Evolutionary conservation across 805 yeast species (phyloP).

Genomic region (Phaffomyces opuntiae): DNA sequence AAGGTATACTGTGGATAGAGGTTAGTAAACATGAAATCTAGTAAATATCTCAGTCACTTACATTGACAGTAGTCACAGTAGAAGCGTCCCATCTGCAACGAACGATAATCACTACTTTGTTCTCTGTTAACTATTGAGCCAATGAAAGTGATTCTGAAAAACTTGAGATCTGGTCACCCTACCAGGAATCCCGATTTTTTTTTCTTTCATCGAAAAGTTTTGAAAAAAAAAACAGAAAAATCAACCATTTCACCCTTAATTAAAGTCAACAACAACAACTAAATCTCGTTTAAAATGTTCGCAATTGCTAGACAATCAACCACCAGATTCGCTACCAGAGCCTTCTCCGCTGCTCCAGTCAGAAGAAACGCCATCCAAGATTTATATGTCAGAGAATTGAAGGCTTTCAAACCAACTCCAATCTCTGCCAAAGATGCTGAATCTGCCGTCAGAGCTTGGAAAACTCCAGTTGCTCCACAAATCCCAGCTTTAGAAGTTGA

Average conservation of each 20-base stretch:
- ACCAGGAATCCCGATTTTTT: not conserved
- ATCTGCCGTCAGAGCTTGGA: conserved; percentile 76
- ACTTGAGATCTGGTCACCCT: no score
- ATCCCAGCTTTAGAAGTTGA: conserved; percentile 66
- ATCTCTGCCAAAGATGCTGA: conserved; percentile 68
- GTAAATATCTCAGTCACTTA: conserved; percentile 13
- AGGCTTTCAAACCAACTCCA: conserved; percentile 81
- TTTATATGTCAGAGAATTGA: conserved; percentile 79
- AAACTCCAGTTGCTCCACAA: conserved; percentile 70
- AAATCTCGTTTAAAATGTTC: conserved; percentile 13
- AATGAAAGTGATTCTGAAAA: not conserved
- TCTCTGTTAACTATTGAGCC: not conserved
- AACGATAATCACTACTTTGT: no score
- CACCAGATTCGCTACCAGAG: conserved; percentile 25
- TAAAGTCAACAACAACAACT: not conserved
- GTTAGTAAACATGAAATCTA: conserved; percentile 1
- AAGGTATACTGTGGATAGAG: conserved; percentile 40
- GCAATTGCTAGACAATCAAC: conserved; percentile 18
- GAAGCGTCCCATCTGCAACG: conserved; percentile 51
- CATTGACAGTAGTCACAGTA: conserved; percentile 81
- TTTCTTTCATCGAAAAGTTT: not conserved
- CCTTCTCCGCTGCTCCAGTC: conserved; percentile 29
- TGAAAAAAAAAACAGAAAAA: not conserved
- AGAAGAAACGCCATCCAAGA: conserved; percentile 64
- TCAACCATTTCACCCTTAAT: conserved; percentile 2